These are phyloP conservation scores for Physcia stellaris DNA, from an alignment of 495 filamentous ascomycete genomes.

Conservation along the genomic window DNA sequence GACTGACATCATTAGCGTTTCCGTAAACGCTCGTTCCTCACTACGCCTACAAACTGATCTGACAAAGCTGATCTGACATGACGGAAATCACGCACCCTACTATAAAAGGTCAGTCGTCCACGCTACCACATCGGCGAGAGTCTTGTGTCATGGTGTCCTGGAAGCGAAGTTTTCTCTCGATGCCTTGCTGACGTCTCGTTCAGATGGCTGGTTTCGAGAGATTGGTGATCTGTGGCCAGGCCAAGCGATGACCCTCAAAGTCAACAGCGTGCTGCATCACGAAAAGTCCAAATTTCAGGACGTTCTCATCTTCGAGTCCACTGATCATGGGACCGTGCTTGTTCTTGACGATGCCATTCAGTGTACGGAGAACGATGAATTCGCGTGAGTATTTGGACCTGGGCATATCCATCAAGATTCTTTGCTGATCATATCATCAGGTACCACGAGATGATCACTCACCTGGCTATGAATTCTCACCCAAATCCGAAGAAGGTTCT, in stretches of 20 bases:
- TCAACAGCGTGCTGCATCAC: conserved; percentile 94
- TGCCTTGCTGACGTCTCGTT: neutral
- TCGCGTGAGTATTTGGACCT: conserved; percentile 44
- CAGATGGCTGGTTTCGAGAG: conserved; percentile 99
- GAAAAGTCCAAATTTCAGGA: conserved; percentile 99
- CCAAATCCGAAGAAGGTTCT: conserved; percentile 95
- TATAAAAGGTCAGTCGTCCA: conserved; percentile 38
- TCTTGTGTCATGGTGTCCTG: neutral
- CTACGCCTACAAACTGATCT: conserved; percentile 1
- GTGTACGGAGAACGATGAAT: conserved; percentile 95
- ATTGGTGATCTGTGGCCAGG: conserved; percentile 97
- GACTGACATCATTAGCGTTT: no score
- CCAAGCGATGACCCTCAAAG: conserved; percentile 96
- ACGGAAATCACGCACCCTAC: conserved; percentile 45
- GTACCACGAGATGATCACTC: conserved; percentile 99
- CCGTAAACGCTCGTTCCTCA: neutral
- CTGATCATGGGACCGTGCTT: conserved; percentile 91
- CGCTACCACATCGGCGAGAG: neutral
- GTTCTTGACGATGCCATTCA: conserved; percentile 99
- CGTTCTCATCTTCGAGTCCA: conserved; percentile 94
- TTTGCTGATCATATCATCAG: conserved; percentile 17
- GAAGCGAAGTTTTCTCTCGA: neutral
- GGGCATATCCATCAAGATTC: neutral
- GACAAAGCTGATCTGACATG: conserved; percentile 25
- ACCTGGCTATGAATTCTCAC: conserved; percentile 97